Evolutionary conservation across 2,329 filamentous ascomycete species (phyloP), one percentile per base, ranked within the genome.

Genomic region (Chrysoporthe austroafricana): DNA sequence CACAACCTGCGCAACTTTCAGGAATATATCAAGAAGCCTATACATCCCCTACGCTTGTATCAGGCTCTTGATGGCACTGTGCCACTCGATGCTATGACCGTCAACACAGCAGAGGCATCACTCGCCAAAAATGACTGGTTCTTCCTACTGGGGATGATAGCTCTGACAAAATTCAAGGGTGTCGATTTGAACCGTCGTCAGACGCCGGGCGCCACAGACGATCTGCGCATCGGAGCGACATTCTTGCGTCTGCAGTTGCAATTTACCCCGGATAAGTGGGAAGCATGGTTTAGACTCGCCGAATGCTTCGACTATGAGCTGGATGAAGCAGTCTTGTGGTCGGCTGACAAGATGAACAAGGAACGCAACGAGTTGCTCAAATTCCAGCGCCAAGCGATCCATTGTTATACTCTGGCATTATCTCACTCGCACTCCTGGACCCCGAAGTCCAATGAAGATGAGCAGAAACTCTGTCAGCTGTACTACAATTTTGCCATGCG

Each of bases 331-430:
- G 91, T 96, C 5, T 87, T 94, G 5, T 97, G 94, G 94, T 91
- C 90, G 26, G 92, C 93, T 0, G 93, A 97, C 72, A 97, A 96
- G 78, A 90, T 97, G 79, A 97, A 97, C 79, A 95, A 91, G 76
- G 90, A 91, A 73, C 89, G 91, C 66, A 81, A 83, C 4, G 93
- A 96, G 67, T 79, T 97, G 57, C 86, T 93, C 34, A 88, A 88
- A 63, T 86, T 91, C 69, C 93, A 97, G 76, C 88, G 93, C 43
- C 88, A 88, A 73, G 90, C 93, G 1, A 94, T 97, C 58, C 93
- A 97, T 77, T 95, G 92, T 76, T 93, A 92, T 73, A 87, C 85
- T 0, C 80, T 89, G 50, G 86, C 86, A 0, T 73, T 89, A 16
- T 88, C 86, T 0, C 83, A 88, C 70, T 88, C 85, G 0, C 82